Base-by-base conservation (phyloP, 345 rosid species). In the Rhizophora apiculata region DNA sequence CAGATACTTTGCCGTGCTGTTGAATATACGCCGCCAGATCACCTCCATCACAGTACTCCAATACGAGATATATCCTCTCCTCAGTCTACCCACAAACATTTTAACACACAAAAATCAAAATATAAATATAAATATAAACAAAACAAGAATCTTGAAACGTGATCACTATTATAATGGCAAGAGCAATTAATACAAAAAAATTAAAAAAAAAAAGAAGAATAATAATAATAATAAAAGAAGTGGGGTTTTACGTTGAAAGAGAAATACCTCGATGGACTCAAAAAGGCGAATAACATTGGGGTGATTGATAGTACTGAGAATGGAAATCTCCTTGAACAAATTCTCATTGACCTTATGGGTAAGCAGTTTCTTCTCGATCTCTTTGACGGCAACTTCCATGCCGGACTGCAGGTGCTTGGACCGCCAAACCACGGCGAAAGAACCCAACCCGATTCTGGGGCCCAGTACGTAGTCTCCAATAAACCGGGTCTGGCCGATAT, bases 41-140 rank as follows among this genome's bases (percentile, higher is more conserved):
- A 74, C 97, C 97, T 63, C 97, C 95, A 56, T 83, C 88, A 64
- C 97, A 91, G 65, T 83, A 91, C 80, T 91, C 97, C 92, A 91
- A 73, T 8, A 91, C 89, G 21, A 91, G 85, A 39, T 68, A 91
- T 29, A 91, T 85, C 80, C 48, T 85, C 73, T 91, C 91, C 31
- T 76, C 71, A 63, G 83, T 87, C 97, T 91, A 77, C 71, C 55
- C 56, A 51, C 3, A 51, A 32, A 10, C 51, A 5, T 24, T 6
- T 43, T 13, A 43, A 43, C 49, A 3, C 49, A 11, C 4, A 24
- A 24, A 24, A 24, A 24, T 24, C 7, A 8, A 37, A 9, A 8
- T 2, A 37, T 11, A 62, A 11, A 62, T 8, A 39, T 19, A 52
- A 24, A 24, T 24, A 62, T 27, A 11, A 68, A 72, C 46, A 48